A percentile compares a stretch with the other conserved stretches of the same genome.
Conservation (phyloP, 2,329 filamentous ascomycete species). For the Aureobasidium zeae region DNA sequence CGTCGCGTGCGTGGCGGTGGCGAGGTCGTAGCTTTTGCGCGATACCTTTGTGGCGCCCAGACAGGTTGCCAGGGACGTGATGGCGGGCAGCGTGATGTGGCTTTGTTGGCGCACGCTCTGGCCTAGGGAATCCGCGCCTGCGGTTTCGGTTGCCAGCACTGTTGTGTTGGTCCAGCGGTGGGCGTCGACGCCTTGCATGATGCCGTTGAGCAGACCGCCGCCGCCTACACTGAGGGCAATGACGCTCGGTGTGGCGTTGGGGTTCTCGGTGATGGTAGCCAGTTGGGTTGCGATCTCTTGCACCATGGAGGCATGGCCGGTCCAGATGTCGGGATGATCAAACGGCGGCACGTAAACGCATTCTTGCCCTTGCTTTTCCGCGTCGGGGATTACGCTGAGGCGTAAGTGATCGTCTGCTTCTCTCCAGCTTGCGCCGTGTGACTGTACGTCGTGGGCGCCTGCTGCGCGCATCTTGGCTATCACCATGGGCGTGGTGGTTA, state of each 20-base stretch:
- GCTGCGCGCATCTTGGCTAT: constrained; percentile 59
- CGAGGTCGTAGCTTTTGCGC: constrained; percentile 55
- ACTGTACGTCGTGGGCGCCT: constrained; percentile 57
- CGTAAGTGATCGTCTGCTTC: constrained; percentile 61
- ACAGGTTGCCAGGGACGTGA: constrained; percentile 66
- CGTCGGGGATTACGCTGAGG: constrained; percentile 43
- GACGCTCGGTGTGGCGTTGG: constrained; percentile 48
- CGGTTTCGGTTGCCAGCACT: constrained; percentile 67
- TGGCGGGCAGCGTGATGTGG: constrained; percentile 53
- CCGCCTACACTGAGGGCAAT: constrained; percentile 74
- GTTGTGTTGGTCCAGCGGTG: constrained; percentile 30
- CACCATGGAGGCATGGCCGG: constrained; percentile 53
- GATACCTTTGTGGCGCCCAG: constrained; percentile 68
- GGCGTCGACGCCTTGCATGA: constrained; percentile 59
- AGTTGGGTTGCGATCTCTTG: constrained; percentile 40
- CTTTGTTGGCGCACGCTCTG: constrained; percentile 48
- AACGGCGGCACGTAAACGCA: constrained; percentile 62
- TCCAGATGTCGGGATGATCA: constrained; percentile 60
- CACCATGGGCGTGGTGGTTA: constrained; percentile 58
- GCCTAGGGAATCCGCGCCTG: constrained; percentile 61
- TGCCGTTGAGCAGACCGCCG: constrained; percentile 67
- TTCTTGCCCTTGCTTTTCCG: constrained; percentile 31
- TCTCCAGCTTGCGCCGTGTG: constrained; percentile 57
- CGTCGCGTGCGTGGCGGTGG: constrained; percentile 35
- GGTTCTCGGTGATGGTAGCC: constrained; percentile 23